Conservation (phyloP, 23 red algal genomes). For the Agarophyton chilense region DNA sequence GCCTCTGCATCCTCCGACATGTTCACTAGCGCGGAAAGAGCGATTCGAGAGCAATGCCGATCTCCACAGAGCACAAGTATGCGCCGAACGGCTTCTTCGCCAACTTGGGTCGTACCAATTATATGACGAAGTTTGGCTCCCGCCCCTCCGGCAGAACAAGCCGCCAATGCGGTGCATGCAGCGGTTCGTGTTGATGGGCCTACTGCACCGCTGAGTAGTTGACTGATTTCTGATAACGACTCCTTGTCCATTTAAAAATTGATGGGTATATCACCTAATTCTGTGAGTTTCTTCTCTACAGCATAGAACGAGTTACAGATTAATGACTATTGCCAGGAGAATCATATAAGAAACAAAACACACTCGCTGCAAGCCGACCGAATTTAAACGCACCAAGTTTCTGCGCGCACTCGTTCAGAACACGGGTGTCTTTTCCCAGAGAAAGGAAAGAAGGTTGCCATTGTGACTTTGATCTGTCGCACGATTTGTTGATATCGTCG, state of each 20-base stretch:
- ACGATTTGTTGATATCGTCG: too few relatives aligned
- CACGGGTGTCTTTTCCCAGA: too few relatives aligned
- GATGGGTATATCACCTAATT: too few relatives aligned
- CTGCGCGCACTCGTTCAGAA: too few relatives aligned
- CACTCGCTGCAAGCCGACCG: too few relatives aligned
- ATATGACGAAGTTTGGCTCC: conserved; percentile 20
- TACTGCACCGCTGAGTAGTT: conserved; percentile 37
- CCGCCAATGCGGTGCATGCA: conserved; percentile 33
- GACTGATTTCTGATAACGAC: not conserved
- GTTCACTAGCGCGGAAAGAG: conserved; percentile 61
- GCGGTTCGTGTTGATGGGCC: conserved; percentile 23
- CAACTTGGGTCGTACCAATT: conserved; percentile 11
- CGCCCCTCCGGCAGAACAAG: not conserved
- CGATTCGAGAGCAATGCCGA: conserved; percentile 6
- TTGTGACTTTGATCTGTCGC: too few relatives aligned
- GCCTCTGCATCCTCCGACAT: conserved; percentile 34
- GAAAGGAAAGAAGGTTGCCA: too few relatives aligned
- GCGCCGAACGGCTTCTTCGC: conserved; percentile 9
- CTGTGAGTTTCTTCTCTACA: too few relatives aligned
- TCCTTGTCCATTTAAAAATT: conserved; percentile 31
- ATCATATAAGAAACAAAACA: too few relatives aligned
- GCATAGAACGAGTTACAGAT: too few relatives aligned
- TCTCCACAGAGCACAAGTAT: conserved; percentile 45
- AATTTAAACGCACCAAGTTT: too few relatives aligned
- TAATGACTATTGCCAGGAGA: too few relatives aligned